A percentile compares a stretch with the other conserved stretches of the same genome.
Evolutionary conservation across 2,329 filamentous ascomycete genomes (phyloP).

Genomic region (Monosporascus sp.): DNA sequence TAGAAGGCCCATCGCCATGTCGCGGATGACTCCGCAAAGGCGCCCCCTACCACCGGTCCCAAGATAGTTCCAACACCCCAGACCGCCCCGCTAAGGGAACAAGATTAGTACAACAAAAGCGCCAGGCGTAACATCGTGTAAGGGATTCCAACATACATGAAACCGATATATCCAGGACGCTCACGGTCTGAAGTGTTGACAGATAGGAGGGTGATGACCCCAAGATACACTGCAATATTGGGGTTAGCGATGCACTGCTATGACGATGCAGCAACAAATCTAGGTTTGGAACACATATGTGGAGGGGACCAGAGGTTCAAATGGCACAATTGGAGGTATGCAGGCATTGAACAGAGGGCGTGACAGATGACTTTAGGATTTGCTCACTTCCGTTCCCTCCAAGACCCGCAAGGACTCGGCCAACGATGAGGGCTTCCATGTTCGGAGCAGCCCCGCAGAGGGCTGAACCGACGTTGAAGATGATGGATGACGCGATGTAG

Average conservation of each 20-base stretch:
- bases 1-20: constrained; percentile 47
- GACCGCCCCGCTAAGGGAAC: constrained; percentile 12
- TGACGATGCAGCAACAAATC: too few species aligned
- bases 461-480: constrained; percentile 17
- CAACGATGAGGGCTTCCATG: constrained; percentile 40
- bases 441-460: constrained; percentile 36
- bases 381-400: constrained; percentile 24
- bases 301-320: too few species aligned
- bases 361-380: too few species aligned
- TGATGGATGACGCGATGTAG: constrained; percentile 6
- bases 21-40: constrained; percentile 33
- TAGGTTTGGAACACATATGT: too few species aligned
- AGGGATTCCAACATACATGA: constrained; percentile 1
- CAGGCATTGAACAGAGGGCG: too few species aligned
- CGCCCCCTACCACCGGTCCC: constrained; percentile 42
- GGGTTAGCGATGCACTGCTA: constrained; percentile 22
- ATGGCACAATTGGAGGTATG: too few species aligned
- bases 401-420: constrained; percentile 36
- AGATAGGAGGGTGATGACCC: background rate
- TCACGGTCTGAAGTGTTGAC: constrained; percentile 19
- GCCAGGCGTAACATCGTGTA: too few species aligned
- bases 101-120: too few species aligned
- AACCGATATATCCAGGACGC: constrained; percentile 21
- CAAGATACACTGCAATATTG: background rate
- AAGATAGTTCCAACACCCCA: constrained; percentile 40